Evolutionary conservation across 2,329 filamentous ascomycete species (phyloP), one percentile per base, ranked within the genome.

Genomic region (Epichloe amarillans): DNA sequence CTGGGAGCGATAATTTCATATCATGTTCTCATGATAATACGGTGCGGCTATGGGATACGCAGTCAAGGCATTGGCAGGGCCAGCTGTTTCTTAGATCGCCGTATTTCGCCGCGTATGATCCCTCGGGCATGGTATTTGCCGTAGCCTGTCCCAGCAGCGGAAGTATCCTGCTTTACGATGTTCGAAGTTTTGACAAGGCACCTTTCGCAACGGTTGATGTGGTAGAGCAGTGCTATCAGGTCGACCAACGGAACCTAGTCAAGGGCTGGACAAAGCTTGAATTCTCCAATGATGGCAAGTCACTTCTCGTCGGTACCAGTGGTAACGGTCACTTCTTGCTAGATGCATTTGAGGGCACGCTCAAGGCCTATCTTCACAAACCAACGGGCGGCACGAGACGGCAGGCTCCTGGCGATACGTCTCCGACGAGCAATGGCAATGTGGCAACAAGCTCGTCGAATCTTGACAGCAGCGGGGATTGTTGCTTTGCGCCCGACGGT

Each of bases 201-300:
- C 93, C 93, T 0, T 94, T 98, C 61, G 78, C 83, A 11, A 86
- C 79, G 8, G 93, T 97, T 61, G 91, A 97, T 61, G 72, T 97
- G 15, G 68, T 81, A 23, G 79, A 83, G 51, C 69, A 73, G 47
- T 71, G 72, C 44, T 63, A 70, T 61, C 53, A 69, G 61, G 60
- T 72, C 47, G 71, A 78, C 55, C 66, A 73, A 5, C 77, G 83
- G 46, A 81, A 85, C 48, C 68, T 76, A 1, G 71, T 79, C 54
- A 76, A 76, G 49, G 83, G 83, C 11, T 98, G 93, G 93, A 93
- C 87, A 1, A 89, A 86, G 58, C 75, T 98, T 41, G 89, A 95
- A 60, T 97, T 98, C 64, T 93, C 88, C 52, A 98, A 98, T 61
- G 93, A 98, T 61, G 93, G 93, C 17, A 95, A 95, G 62, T 80